phyloP scores from a whole-genome alignment of 495 filamentous ascomycete species.

The Hyaloscypha variabilis region DNA sequence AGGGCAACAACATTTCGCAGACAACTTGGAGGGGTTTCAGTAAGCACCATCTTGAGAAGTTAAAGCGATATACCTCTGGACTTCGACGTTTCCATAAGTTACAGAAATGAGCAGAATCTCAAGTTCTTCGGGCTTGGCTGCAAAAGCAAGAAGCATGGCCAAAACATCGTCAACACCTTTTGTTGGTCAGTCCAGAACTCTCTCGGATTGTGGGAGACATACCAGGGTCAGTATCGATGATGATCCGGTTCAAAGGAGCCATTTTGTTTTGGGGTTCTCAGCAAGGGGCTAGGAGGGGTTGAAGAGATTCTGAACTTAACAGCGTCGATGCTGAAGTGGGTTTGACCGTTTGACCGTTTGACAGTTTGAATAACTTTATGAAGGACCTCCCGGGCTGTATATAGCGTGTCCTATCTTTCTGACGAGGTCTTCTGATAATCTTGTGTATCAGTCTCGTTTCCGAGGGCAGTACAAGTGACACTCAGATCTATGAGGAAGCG shows the following conservation, averaged over 20 bases:
- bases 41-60: background rate
- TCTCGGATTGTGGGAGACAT: constrained; percentile 12
- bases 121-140: constrained; percentile 80
- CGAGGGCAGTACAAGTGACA: too few relatives aligned
- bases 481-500: too few relatives aligned
- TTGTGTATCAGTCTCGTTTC: too few relatives aligned
- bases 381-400: too few relatives aligned
- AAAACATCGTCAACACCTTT: constrained; percentile 90
- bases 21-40: constrained; percentile 56
- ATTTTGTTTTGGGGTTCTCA: constrained; percentile 36
- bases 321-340: background rate
- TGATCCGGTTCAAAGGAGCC: constrained; percentile 71
- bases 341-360: too few relatives aligned
- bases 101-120: constrained; percentile 88
- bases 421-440: too few relatives aligned
- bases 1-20: constrained; percentile 87
- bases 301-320: background rate
- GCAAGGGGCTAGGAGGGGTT: background rate
- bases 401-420: too few relatives aligned
- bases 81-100: constrained; percentile 89
- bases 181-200: constrained; percentile 10
- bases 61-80: constrained; percentile 59
- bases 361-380: too few relatives aligned
- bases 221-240: constrained; percentile 93
- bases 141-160: constrained; percentile 80